These are phyloP conservation scores for Aspergillus novofumigatus DNA, from an alignment of 2,329 filamentous ascomycete genomes.

Conservation along the genomic window DNA sequence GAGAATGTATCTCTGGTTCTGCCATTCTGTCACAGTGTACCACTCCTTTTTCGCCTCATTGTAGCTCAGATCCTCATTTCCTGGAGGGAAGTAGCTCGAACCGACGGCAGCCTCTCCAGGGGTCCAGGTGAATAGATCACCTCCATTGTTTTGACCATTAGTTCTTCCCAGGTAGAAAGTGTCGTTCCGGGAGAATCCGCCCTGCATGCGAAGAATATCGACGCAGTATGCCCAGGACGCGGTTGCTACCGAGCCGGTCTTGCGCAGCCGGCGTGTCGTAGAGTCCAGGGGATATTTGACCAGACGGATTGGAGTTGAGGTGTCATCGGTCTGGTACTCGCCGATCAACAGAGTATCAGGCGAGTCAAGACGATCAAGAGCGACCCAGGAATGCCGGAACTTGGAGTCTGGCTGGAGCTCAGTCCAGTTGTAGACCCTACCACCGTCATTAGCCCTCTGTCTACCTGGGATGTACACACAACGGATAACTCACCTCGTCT, in stretches of 20 bases:
- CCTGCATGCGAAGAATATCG: slow-evolving; percentile 31
- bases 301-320: slow-evolving; percentile 22
- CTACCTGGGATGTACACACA: too few relatives aligned
- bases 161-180: slow-evolving; percentile 34
- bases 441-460: neutral
- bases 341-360: slow-evolving; percentile 32
- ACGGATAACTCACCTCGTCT: slow-evolving; percentile 24
- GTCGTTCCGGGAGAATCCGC: slow-evolving; percentile 27
- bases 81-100: slow-evolving; percentile 19
- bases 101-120: slow-evolving; percentile 20
- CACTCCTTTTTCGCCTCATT: slow-evolving; percentile 22
- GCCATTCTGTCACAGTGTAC: slow-evolving; percentile 20
- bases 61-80: slow-evolving; percentile 34
- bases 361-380: slow-evolving; percentile 32
- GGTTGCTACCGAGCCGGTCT: slow-evolving; percentile 9
- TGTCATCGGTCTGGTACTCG: slow-evolving; percentile 27
- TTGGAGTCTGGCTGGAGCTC: slow-evolving; percentile 12
- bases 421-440: neutral
- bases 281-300: slow-evolving; percentile 30
- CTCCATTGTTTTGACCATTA: slow-evolving; percentile 23
- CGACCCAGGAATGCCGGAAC: slow-evolving; percentile 33
- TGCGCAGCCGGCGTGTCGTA: slow-evolving; percentile 22
- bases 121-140: slow-evolving; percentile 32
- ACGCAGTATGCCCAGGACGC: slow-evolving; percentile 32
- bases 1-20: neutral